These are phyloP conservation scores for Trametes versicolor DNA, from an alignment of 1,284 basidiomycete genomes.

Conservation along the genomic window DNA sequence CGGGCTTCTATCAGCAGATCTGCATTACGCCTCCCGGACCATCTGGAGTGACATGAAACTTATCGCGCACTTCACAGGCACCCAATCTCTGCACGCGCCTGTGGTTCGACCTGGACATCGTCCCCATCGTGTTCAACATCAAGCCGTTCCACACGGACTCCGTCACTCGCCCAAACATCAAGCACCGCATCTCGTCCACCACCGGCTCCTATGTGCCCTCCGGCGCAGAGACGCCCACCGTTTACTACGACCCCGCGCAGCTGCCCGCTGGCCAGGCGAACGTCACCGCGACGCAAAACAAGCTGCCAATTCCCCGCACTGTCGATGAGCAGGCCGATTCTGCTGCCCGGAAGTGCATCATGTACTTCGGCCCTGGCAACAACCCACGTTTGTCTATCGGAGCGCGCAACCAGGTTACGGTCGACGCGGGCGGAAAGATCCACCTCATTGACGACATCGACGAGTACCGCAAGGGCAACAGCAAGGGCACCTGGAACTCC, in stretches of 20 bases:
- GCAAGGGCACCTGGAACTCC: conserved; percentile 78
- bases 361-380: conserved; percentile 83
- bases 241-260: conserved; percentile 64
- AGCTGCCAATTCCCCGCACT: conserved; percentile 77
- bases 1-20: conserved; percentile 3
- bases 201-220: conserved; percentile 79
- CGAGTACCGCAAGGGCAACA: conserved; percentile 73
- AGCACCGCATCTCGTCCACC: conserved; percentile 80
- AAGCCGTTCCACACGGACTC: conserved; percentile 83
- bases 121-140: conserved; percentile 86
- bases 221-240: conserved; percentile 76
- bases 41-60: conserved; percentile 9
- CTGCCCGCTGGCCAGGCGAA: conserved; percentile 48
- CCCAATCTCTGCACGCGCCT: conserved; percentile 82
- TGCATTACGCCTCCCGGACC: conserved; percentile 3
- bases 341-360: conserved; percentile 81
- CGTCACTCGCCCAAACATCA: conserved; percentile 75
- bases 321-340: conserved; percentile 86
- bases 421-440: conserved; percentile 82
- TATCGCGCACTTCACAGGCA: conserved; percentile 48
- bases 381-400: conserved; percentile 83
- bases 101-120: conserved; percentile 80
- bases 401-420: conserved; percentile 81
- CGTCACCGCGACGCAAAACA: conserved; percentile 59
- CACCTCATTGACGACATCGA: conserved; percentile 82